A percentile compares a stretch with the other conserved stretches of the same genome.
Evolutionary conservation across 176 grass and related monocot genomes (phyloP).

Genomic region (Chrysopogon serrulatus): DNA sequence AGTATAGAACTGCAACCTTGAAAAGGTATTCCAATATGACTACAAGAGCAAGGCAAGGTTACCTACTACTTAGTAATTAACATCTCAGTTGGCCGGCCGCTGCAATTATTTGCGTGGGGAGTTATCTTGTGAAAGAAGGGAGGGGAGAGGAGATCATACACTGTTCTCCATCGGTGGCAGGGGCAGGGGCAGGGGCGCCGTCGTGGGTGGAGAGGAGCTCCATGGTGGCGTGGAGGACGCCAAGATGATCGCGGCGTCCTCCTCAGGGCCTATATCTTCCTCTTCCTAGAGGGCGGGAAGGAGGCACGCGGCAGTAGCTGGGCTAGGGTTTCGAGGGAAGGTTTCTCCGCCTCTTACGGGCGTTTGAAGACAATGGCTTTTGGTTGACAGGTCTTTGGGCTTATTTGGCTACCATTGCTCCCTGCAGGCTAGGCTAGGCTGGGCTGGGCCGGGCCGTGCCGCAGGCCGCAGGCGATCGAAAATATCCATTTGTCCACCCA

Average conservation of each 20-base stretch:
- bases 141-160: not conserved
- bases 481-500: too few relatives aligned
- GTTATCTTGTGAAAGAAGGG: not conserved
- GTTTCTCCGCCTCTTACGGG: not conserved
- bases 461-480: too few relatives aligned
- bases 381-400: not conserved
- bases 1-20: not conserved
- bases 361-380: not conserved
- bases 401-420: too few relatives aligned
- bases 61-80: too few relatives aligned
- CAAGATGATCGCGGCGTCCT: slow-evolving; percentile 54
- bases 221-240: slow-evolving; percentile 54
- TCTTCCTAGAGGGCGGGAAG: not conserved
- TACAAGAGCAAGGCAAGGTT: too few relatives aligned
- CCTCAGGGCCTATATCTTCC: slow-evolving; percentile 41
- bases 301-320: not conserved
- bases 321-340: slow-evolving; percentile 49
- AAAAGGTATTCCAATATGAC: not conserved
- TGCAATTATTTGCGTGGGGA: not conserved
- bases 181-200: not conserved
- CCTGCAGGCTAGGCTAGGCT: too few relatives aligned
- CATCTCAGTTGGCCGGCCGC: too few relatives aligned
- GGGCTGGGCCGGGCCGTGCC: too few relatives aligned
- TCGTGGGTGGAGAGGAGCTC: slow-evolving; percentile 53
- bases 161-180: slow-evolving; percentile 5